These are phyloP conservation scores for Metschnikowia cubensis DNA, from an alignment of 805 yeast species.

Conservation along the genomic window DNA sequence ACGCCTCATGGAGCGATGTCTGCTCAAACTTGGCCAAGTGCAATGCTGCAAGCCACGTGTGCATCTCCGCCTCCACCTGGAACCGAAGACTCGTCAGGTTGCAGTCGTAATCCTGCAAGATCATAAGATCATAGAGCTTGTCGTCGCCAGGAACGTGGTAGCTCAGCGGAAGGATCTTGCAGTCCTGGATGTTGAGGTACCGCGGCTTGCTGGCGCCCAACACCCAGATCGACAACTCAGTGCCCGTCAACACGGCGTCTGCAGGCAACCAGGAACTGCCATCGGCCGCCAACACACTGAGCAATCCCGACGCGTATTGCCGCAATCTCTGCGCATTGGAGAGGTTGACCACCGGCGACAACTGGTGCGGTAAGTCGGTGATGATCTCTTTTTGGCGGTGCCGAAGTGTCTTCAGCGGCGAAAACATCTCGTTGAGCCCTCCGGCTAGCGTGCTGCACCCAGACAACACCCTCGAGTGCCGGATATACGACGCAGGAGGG, in stretches of 20 bases:
- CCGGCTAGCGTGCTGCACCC: constrained; percentile 13
- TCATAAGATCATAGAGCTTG: constrained; percentile 19
- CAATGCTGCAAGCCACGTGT: constrained; percentile 46
- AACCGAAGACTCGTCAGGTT: constrained; percentile 25
- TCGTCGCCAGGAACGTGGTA: constrained; percentile 13
- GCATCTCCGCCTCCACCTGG: constrained; percentile 19
- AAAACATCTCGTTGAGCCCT: constrained; percentile 11
- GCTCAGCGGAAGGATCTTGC: constrained; percentile 17
- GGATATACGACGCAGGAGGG: constrained; percentile 16
- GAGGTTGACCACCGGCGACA: constrained; percentile 68
- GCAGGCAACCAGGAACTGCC: constrained; percentile 31
- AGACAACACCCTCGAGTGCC: constrained; percentile 17
- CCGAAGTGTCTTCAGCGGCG: constrained; percentile 17
- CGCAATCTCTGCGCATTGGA: constrained; percentile 68
- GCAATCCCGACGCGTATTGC: constrained; percentile 52
- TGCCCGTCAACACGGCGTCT: constrained; percentile 46
- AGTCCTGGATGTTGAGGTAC: constrained; percentile 52
- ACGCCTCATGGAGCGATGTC: constrained; percentile 54
- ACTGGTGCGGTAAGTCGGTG: constrained; percentile 51
- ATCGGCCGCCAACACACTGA: constrained; percentile 27
- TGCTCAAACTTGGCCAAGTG: constrained; percentile 55
- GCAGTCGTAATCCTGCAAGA: constrained; percentile 29
- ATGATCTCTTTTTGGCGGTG: constrained; percentile 17
- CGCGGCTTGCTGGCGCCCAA: constrained; percentile 44
- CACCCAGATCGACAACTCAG: constrained; percentile 49